These are phyloP conservation scores for Umbelopsis ramanniana DNA, from an alignment of 192 early-diverging fungal genomes.

Conservation along the genomic window DNA sequence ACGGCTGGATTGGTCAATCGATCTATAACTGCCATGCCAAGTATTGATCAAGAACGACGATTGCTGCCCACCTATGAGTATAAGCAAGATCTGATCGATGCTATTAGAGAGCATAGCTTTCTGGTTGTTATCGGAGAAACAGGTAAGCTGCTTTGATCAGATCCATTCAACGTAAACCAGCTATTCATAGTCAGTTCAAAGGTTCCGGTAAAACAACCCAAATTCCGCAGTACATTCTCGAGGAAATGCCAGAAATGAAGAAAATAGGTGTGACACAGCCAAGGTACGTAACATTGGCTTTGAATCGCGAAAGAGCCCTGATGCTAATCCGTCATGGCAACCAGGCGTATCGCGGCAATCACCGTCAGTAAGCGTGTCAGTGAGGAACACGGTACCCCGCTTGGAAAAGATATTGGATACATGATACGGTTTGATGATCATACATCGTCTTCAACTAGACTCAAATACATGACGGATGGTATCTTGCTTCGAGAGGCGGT, in stretches of 20 bases:
- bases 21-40: background rate
- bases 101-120: constrained; percentile 84
- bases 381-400: constrained; percentile 83
- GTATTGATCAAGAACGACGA: constrained; percentile 9
- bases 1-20: too few species aligned
- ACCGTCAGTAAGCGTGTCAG: constrained; percentile 95
- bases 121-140: constrained; percentile 95
- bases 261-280: constrained; percentile 80
- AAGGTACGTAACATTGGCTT: constrained; percentile 39
- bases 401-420: constrained; percentile 90
- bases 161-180: background rate
- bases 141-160: constrained; percentile 45
- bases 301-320: background rate
- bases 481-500: constrained; percentile 91
- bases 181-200: constrained; percentile 11
- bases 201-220: constrained; percentile 89
- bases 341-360: constrained; percentile 82
- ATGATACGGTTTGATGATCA: constrained; percentile 96
- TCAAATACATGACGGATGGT: constrained; percentile 99
- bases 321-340: background rate
- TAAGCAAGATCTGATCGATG: constrained; percentile 75
- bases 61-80: constrained; percentile 57
- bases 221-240: constrained; percentile 79
- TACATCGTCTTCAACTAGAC: constrained; percentile 78
- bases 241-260: constrained; percentile 49